Evolutionary conservation across 495 filamentous ascomycete species (phyloP).

Genomic region (Podospora bellae-mahoneyi): DNA sequence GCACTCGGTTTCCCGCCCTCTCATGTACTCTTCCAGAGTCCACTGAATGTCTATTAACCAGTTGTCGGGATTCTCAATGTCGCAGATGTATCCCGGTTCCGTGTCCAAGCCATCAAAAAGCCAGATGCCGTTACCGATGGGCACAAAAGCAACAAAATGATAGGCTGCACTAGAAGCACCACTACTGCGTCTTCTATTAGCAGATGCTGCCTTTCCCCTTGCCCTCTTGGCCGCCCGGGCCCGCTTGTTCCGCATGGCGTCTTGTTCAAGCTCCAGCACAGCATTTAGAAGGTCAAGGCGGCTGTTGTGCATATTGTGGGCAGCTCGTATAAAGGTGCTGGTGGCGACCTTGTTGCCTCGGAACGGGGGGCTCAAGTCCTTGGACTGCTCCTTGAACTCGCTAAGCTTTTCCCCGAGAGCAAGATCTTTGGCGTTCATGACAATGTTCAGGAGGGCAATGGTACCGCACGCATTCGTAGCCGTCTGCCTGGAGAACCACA

Average conservation of each 20-base stretch:
- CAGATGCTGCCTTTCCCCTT: background rate
- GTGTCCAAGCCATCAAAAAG: slow-evolving; percentile 83
- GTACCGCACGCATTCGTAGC: slow-evolving; percentile 82
- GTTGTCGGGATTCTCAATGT: slow-evolving; percentile 15
- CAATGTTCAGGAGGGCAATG: slow-evolving; percentile 82
- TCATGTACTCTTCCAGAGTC: background rate
- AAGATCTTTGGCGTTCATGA: slow-evolving; percentile 70
- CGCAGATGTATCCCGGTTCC: slow-evolving; percentile 70
- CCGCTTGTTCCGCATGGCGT: slow-evolving; percentile 45
- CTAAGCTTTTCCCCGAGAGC: slow-evolving; percentile 63
- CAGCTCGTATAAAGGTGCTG: slow-evolving; percentile 70
- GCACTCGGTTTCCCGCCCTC: background rate
- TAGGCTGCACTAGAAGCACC: slow-evolving; percentile 50
- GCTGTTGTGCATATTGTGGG: slow-evolving; percentile 80
- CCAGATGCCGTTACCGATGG: slow-evolving; percentile 72
- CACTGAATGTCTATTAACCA: background rate
- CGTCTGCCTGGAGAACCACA: slow-evolving; percentile 97
- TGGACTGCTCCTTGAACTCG: slow-evolving; percentile 68
- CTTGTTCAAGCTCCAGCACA: slow-evolving; percentile 56
- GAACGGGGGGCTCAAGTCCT: slow-evolving; percentile 62
- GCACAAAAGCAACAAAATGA: slow-evolving; percentile 90
- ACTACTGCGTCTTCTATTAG: background rate
- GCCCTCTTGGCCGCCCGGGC: slow-evolving; percentile 44
- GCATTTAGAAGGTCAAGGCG: slow-evolving; percentile 76
- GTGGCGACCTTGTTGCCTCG: slow-evolving; percentile 71